phyloP scores from a whole-genome alignment of 2,329 filamentous ascomycete genomes.

The Pseudocercospora fuligena region DNA sequence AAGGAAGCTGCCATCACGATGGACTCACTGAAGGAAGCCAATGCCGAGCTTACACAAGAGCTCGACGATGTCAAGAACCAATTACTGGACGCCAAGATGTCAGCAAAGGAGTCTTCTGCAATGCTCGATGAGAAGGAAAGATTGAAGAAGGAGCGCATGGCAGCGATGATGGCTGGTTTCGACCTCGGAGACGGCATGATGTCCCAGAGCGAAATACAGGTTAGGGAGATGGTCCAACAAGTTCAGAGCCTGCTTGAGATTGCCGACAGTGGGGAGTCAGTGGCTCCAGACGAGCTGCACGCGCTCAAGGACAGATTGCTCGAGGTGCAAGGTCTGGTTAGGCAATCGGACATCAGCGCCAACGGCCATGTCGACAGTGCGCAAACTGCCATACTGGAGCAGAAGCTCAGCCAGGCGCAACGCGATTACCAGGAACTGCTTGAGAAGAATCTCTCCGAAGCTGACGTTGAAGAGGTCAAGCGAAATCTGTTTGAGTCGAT shows the following conservation, averaged over 20 bases:
- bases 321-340: slow-evolving; percentile 88
- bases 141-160: slow-evolving; percentile 99
- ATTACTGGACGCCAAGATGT: slow-evolving; percentile 94
- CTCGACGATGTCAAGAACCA: slow-evolving; percentile 96
- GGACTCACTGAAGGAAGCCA: slow-evolving; percentile 95
- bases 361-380: slow-evolving; percentile 66
- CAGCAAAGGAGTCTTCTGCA: slow-evolving; percentile 87
- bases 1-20: slow-evolving; percentile 98
- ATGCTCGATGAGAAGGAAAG: slow-evolving; percentile 96
- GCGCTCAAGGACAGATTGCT: slow-evolving; percentile 78
- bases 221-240: slow-evolving; percentile 81
- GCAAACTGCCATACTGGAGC: slow-evolving; percentile 69
- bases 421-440: slow-evolving; percentile 84
- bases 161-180: slow-evolving; percentile 99
- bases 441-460: slow-evolving; percentile 75
- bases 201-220: slow-evolving; percentile 86
- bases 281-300: slow-evolving; percentile 80
- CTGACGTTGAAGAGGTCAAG: slow-evolving; percentile 84
- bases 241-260: slow-evolving; percentile 79
- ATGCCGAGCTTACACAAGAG: slow-evolving; percentile 87
- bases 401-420: slow-evolving; percentile 74
- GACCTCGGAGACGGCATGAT: slow-evolving; percentile 92
- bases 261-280: slow-evolving; percentile 74
- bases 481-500: slow-evolving; percentile 77
- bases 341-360: slow-evolving; percentile 87